phyloP scores from a whole-genome alignment of 2,329 filamentous ascomycete species.

The Aureobasidium mangrovei region DNA sequence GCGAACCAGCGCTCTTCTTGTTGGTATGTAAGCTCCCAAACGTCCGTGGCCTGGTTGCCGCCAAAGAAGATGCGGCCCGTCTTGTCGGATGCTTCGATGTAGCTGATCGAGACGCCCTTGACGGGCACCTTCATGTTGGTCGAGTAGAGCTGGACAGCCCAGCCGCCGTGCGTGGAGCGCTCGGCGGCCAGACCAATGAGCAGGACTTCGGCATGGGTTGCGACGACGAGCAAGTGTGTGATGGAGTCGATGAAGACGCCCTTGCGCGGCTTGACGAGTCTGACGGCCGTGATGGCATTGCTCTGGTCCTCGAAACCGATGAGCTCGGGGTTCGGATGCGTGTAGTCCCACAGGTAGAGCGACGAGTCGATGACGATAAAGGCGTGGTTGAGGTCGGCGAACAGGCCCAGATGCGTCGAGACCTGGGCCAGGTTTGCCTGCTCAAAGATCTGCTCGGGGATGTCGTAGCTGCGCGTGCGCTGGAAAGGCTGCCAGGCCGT shows the following conservation, averaged over 20 bases:
- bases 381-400: slow-evolving; percentile 88
- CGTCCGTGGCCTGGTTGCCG: slow-evolving; percentile 69
- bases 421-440: slow-evolving; percentile 84
- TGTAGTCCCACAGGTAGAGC: slow-evolving; percentile 97
- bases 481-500: slow-evolving; percentile 82
- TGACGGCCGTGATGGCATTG: slow-evolving; percentile 83
- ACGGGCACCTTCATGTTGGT: slow-evolving; percentile 77
- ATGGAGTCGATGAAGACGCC: slow-evolving; percentile 84
- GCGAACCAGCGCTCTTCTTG: slow-evolving; percentile 97
- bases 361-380: slow-evolving; percentile 96
- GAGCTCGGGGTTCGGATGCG: slow-evolving; percentile 78
- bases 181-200: slow-evolving; percentile 71
- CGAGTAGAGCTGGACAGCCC: slow-evolving; percentile 70
- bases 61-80: slow-evolving; percentile 91
- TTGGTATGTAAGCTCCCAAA: slow-evolving; percentile 92
- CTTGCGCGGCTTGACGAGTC: slow-evolving; percentile 71
- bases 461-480: slow-evolving; percentile 74
- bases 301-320: slow-evolving; percentile 86
- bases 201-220: slow-evolving; percentile 75
- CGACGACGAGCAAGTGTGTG: slow-evolving; percentile 79
- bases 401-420: slow-evolving; percentile 87
- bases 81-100: slow-evolving; percentile 67
- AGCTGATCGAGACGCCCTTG: slow-evolving; percentile 65
- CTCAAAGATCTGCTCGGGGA: slow-evolving; percentile 85
- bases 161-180: slow-evolving; percentile 57